These are phyloP conservation scores for Plasmopara halstedii DNA, from an alignment of 352 stramenopile species.

Conservation along the genomic window DNA sequence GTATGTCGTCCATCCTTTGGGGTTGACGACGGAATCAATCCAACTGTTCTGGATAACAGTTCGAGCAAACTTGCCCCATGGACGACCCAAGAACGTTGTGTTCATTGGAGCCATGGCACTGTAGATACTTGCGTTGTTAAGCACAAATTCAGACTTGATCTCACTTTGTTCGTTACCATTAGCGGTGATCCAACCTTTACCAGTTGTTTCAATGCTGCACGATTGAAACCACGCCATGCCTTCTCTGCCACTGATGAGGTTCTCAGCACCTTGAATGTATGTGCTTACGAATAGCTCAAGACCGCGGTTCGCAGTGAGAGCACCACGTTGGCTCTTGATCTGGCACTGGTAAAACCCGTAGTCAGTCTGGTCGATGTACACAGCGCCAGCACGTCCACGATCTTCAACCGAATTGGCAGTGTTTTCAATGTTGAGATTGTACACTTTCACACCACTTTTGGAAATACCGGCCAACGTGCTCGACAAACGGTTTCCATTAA, in stretches of 20 bases:
- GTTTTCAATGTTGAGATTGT: slow-evolving; percentile 14
- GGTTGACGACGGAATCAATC: slow-evolving; percentile 2
- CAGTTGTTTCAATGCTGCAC: background rate
- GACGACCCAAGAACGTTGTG: slow-evolving; percentile 1
- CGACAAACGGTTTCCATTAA: background rate
- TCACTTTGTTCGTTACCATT: slow-evolving; percentile 2
- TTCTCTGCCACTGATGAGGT: slow-evolving; percentile 1
- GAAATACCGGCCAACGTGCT: slow-evolving; percentile 1
- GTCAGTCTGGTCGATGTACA: slow-evolving; percentile 3
- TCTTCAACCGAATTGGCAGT: background rate
- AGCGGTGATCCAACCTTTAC: background rate
- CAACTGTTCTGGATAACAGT: slow-evolving; percentile 7
- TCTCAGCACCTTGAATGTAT: slow-evolving; percentile 1
- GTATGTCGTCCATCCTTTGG: slow-evolving; percentile 2
- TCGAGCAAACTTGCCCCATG: slow-evolving; percentile 4
- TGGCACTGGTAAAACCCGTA: slow-evolving; percentile 5
- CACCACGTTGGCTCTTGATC: slow-evolving; percentile 1
- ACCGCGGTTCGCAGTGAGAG: background rate
- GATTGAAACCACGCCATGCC: slow-evolving; percentile 3
- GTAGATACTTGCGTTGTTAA: slow-evolving; percentile 7
- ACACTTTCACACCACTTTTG: slow-evolving; percentile 4
- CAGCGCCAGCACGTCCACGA: slow-evolving; percentile 3
- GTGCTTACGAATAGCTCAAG: background rate
- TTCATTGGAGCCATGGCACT: background rate
- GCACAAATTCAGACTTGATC: slow-evolving; percentile 3